Evolutionary conservation across 805 yeast species (phyloP).

Genomic region (Monosporozyma yasuniensis): DNA sequence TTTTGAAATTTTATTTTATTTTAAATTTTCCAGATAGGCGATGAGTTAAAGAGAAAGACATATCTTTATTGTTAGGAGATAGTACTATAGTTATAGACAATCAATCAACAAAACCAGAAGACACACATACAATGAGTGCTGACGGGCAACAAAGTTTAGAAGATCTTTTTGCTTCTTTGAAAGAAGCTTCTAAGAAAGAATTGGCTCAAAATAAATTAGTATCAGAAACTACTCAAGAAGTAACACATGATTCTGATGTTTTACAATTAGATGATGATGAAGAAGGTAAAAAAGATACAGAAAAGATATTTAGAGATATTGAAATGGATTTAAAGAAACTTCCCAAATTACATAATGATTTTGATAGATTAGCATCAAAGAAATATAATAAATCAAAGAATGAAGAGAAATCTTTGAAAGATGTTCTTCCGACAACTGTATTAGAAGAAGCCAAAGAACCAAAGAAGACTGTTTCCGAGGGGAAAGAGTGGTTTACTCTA

Average conservation of each 20-base stretch:
- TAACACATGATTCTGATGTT: conserved; percentile 7
- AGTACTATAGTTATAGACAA: no score
- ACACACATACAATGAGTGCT: background rate
- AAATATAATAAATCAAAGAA: background rate
- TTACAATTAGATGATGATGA: conserved; percentile 10
- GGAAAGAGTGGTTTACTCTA: conserved; percentile 68
- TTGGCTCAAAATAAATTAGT: background rate
- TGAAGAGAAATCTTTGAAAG: background rate
- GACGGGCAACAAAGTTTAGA: conserved; percentile 1
- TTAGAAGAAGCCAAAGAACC: background rate
- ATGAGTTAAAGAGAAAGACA: conserved; percentile 4
- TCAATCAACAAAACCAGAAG: no score
- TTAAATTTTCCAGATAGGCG: background rate
- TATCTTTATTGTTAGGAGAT: no score
- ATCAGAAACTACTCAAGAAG: background rate
- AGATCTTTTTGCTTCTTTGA: conserved; percentile 1
- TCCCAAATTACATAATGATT: conserved; percentile 24
- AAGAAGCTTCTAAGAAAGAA: background rate
- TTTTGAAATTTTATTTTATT: background rate
- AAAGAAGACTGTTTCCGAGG: background rate
- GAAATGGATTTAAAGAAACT: conserved; percentile 20
- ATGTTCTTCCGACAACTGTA: background rate
- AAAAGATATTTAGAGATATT: conserved; percentile 21
- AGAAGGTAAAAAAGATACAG: conserved; percentile 11
- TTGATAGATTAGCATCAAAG: conserved; percentile 18